Evolutionary conservation across 768 basidiomycete genomes (phyloP).

Genomic region (Leucocoprinus leucothites): DNA sequence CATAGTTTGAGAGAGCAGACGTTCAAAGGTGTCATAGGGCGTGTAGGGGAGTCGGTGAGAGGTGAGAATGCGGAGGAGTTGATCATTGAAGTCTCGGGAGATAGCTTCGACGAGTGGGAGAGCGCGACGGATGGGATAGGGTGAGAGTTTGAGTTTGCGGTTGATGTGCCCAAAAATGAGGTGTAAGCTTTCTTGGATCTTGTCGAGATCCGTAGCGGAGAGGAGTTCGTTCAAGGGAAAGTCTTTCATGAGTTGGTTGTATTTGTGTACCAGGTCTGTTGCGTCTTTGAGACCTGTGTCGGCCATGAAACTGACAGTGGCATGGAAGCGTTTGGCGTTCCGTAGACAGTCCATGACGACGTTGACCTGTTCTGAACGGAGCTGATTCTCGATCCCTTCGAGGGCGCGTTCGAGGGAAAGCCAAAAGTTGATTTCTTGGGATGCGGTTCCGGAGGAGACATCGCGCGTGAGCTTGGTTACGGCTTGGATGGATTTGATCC

Average conservation of each 20-base stretch:
- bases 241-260: conserved; percentile 98
- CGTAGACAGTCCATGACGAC: conserved; percentile 93
- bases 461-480: conserved; percentile 96
- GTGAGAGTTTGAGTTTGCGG: conserved; percentile 92
- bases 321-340: conserved; percentile 95
- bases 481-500: conserved; percentile 97
- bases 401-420: conserved; percentile 89
- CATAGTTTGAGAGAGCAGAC: conserved; percentile 70
- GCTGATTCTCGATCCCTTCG: conserved; percentile 89
- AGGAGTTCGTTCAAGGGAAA: conserved; percentile 96
- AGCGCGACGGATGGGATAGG: conserved; percentile 94
- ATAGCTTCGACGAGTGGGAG: conserved; percentile 98
- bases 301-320: conserved; percentile 96
- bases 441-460: conserved; percentile 91
- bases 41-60: conserved; percentile 91
- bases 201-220: conserved; percentile 93
- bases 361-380: conserved; percentile 87
- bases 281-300: conserved; percentile 97
- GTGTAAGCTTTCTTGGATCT: conserved; percentile 84
- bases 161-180: conserved; percentile 93
- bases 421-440: conserved; percentile 99
- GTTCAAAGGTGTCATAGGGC: conserved; percentile 92
- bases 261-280: conserved; percentile 91
- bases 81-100: conserved; percentile 95
- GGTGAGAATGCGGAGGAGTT: conserved; percentile 85